A percentile compares a stretch with the other conserved stretches of the same genome.
phyloP scores from a whole-genome alignment of 2,329 filamentous ascomycete species.

The Amphichorda felina region DNA sequence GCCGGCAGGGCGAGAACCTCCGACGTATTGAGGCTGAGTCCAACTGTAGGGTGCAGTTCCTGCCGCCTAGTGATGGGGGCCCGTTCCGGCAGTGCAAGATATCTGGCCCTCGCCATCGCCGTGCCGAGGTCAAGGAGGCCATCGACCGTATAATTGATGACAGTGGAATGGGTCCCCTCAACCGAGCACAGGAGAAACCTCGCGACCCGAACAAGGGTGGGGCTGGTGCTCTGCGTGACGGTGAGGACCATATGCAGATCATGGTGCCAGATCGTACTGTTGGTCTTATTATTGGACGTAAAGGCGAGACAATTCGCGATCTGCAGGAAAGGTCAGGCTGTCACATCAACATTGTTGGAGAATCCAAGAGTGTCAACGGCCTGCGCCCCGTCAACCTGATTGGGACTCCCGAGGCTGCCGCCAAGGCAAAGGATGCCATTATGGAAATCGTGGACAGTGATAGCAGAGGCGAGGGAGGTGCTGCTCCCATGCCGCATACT shows the following conservation, averaged over 20 bases:
- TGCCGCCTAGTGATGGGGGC: conserved; percentile 64
- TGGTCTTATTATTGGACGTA: conserved; percentile 85
- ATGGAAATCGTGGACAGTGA: conserved; percentile 93
- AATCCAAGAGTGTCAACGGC: conserved; percentile 86
- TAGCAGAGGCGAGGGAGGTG: conserved; percentile 42
- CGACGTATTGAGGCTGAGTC: conserved; percentile 75
- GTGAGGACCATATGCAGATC: conserved; percentile 80
- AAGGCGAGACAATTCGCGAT: conserved; percentile 85
- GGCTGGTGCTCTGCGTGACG: conserved; percentile 51
- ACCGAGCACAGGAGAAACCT: conserved; percentile 28
- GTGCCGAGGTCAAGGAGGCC: conserved; percentile 67
- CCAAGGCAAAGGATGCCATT: conserved; percentile 74
- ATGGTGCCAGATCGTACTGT: conserved; percentile 93
- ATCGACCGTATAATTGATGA: conserved; percentile 86
- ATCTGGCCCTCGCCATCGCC: conserved; percentile 57
- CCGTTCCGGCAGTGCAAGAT: conserved; percentile 78
- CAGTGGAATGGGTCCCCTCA: conserved; percentile 39
- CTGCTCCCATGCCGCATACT: conserved; percentile 6
- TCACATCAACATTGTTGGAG: conserved; percentile 89
- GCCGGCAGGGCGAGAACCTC: conserved; percentile 79
- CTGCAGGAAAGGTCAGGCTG: conserved; percentile 87
- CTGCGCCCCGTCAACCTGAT: conserved; percentile 85
- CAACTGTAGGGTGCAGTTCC: conserved; percentile 76
- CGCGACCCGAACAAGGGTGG: conserved; percentile 25
- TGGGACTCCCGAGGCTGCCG: conserved; percentile 61